Base-by-base conservation (phyloP, 2,329 filamentous ascomycete species). In the Xylariomycetidae sp. region DNA sequence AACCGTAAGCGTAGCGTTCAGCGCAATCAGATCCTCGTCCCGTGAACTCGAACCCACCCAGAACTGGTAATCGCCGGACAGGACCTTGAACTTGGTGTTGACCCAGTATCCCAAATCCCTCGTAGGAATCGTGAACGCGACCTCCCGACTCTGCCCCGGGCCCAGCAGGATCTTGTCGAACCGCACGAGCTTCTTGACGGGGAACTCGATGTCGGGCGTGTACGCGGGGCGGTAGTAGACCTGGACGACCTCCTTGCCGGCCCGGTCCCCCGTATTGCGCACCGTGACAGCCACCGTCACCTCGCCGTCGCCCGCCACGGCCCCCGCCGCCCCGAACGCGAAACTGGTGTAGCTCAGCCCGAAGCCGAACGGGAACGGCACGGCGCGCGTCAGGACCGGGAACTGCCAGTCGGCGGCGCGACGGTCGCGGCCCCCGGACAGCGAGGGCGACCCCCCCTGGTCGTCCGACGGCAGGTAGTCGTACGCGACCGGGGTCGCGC, bases 271-370 rank as follows among this genome's bases (percentile, higher is more conserved):
- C n/a, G n/a, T n/a, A n/a, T n/a, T n/a, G n/a, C n/a, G n/a, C n/a
- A n/a, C n/a, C n/a, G n/a, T n/a, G n/a, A n/a, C n/a, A n/a, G n/a
- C n/a, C n/a, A n/a, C n/a, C n/a, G n/a, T n/a, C n/a, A n/a, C n/a
- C n/a, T n/a, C n/a, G n/a, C n/a, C n/a, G n/a, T n/a, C n/a, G n/a
- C n/a, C n/a, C n/a, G n/a, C n/a, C n/a, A n/a, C n/a, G n/a, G n/a
- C n/a, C n/a, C n/a, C n/a, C n/a, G n/a, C n/a, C n/a, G n/a, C n/a
- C n/a, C n/a, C 56, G 29, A 82, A 63, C 18, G 67, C 57, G 56
- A 82, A 83, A 0, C 64, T 65, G 7, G 79, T 80, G 57, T 82
- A 85, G 26, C 73, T 79, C 18, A 85, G 65, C 2, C 80, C 79
- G 42, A 69, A 81, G 2, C 79, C 80, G 47, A 83, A 83, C 28